These are phyloP conservation scores for Phytophthora sp. DNA, from an alignment of 352 stramenopile species.

Conservation along the genomic window DNA sequence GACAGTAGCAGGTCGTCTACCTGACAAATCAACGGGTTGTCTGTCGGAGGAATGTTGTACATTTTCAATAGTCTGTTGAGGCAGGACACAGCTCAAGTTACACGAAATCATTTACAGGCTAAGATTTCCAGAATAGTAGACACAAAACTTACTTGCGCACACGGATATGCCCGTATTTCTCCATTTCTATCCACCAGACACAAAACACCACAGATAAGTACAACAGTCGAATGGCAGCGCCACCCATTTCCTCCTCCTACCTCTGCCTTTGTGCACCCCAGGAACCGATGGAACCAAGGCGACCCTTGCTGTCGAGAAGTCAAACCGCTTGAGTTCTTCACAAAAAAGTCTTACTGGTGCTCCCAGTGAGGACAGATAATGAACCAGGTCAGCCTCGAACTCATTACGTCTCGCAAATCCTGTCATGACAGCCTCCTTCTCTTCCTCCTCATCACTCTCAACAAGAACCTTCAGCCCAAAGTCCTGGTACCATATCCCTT, in stretches of 20 bases:
- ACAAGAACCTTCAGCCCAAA: slow-evolving; percentile 69
- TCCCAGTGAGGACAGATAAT: slow-evolving; percentile 67
- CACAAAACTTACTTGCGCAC: slow-evolving; percentile 56
- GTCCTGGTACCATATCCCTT: slow-evolving; percentile 85
- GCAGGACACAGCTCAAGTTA: slow-evolving; percentile 3
- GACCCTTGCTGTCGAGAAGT: slow-evolving; percentile 66
- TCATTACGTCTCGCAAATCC: slow-evolving; percentile 19
- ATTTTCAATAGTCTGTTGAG: slow-evolving; percentile 53
- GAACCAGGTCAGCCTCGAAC: slow-evolving; percentile 70
- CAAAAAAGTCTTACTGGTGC: slow-evolving; percentile 54
- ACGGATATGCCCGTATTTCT: slow-evolving; percentile 82
- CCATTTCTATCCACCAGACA: slow-evolving; percentile 60
- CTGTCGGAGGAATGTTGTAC: slow-evolving; percentile 50
- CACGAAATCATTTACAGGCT: not conserved
- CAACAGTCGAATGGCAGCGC: not conserved
- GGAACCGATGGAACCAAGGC: slow-evolving; percentile 73
- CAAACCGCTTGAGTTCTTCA: slow-evolving; percentile 55
- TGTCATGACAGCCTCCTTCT: not conserved
- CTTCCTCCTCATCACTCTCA: slow-evolving; percentile 39
- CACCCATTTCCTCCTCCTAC: slow-evolving; percentile 26
- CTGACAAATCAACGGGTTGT: slow-evolving; percentile 78
- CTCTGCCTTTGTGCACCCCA: slow-evolving; percentile 70
- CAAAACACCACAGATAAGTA: slow-evolving; percentile 6
- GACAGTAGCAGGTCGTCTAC: slow-evolving; percentile 23
- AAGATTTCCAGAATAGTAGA: not conserved